Evolutionary conservation across 2,329 filamentous ascomycete genomes (phyloP).

Genomic region (Bipolaris oryzae): DNA sequence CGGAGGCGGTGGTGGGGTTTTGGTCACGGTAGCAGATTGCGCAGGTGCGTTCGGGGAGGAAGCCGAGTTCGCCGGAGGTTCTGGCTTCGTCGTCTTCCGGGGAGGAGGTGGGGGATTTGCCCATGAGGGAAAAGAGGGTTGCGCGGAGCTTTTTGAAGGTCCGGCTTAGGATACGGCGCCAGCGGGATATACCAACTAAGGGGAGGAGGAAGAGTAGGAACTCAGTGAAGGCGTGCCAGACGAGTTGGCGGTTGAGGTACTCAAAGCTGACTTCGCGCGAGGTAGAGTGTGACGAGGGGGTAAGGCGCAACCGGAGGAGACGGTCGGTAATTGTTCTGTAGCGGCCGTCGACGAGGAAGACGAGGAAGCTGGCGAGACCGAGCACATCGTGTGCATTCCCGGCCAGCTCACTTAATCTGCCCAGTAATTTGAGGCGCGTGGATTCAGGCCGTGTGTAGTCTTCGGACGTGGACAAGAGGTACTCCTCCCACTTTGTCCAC

Average conservation of each 20-base stretch:
- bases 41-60: conserved; percentile 91
- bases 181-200: conserved; percentile 90
- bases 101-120: conserved; percentile 48
- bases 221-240: conserved; percentile 99
- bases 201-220: conserved; percentile 98
- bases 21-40: conserved; percentile 97
- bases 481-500: conserved; percentile 91
- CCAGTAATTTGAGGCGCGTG: conserved; percentile 62
- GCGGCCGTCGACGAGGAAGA: conserved; percentile 88
- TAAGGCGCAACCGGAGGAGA: conserved; percentile 79
- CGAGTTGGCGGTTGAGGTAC: conserved; percentile 94
- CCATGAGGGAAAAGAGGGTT: conserved; percentile 55
- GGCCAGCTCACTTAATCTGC: conserved; percentile 69
- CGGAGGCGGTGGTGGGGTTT: conserved; percentile 74
- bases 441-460: conserved; percentile 66
- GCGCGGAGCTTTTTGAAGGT: conserved; percentile 82
- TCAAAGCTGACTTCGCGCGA: conserved; percentile 94
- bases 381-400: conserved; percentile 80
- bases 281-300: conserved; percentile 81
- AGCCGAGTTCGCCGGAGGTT: conserved; percentile 73
- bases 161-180: conserved; percentile 86
- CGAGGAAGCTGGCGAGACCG: conserved; percentile 82
- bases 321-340: conserved; percentile 92
- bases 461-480: conserved; percentile 77
- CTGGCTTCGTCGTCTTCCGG: conserved; percentile 55